phyloP scores from a whole-genome alignment of 805 yeast genomes.

The Candida railenensis region DNA sequence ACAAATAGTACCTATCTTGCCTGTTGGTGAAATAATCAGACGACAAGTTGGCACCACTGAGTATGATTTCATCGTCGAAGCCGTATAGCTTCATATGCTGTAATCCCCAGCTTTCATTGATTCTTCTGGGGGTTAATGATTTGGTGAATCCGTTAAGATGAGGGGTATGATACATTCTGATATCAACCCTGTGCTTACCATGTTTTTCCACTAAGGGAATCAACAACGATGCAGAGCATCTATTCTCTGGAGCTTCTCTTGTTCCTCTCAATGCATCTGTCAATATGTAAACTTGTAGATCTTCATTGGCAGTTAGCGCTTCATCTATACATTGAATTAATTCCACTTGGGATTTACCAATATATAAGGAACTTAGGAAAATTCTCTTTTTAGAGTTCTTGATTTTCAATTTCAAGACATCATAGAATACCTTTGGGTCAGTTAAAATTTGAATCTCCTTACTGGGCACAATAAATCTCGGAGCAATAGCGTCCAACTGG shows the following conservation, averaged over 20 bases:
- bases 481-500: conserved; percentile 64
- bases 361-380: conserved; percentile 80
- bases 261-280: conserved; percentile 92
- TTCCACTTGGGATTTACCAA: conserved; percentile 82
- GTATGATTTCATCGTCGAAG: conserved; percentile 82
- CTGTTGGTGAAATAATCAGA: conserved; percentile 91
- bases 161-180: conserved; percentile 89
- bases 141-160: conserved; percentile 68
- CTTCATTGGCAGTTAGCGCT: conserved; percentile 59
- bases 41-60: conserved; percentile 90
- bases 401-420: conserved; percentile 61
- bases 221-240: conserved; percentile 73
- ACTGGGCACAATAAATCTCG: conserved; percentile 58
- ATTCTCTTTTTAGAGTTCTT: conserved; percentile 59
- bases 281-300: conserved; percentile 67
- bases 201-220: conserved; percentile 62
- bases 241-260: conserved; percentile 75
- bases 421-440: conserved; percentile 74
- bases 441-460: conserved; percentile 61
- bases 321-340: conserved; percentile 59
- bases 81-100: conserved; percentile 99
- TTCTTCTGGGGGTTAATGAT: conserved; percentile 68
- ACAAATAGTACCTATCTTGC: conserved; percentile 87
- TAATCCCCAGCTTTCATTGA: conserved; percentile 89
- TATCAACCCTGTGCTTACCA: conserved; percentile 67